A percentile compares a stretch with the other conserved stretches of the same genome.
Conservation (phyloP, 2,329 filamentous ascomycete species). For the Blastomyces emzantsi region DNA sequence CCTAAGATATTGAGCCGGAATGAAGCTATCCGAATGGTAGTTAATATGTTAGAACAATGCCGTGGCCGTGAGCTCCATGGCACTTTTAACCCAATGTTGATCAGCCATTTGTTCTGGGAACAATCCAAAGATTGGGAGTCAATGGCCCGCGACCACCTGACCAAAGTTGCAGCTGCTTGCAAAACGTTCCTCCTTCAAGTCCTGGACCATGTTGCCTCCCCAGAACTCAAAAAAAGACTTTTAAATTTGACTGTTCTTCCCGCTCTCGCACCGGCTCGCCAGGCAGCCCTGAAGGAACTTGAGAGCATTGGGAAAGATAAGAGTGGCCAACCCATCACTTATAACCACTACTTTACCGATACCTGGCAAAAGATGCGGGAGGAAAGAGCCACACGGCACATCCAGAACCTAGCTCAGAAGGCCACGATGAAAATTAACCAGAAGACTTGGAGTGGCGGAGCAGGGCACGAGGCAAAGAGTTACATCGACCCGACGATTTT, state of each 20-base stretch:
- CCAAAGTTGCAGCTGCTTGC: slow-evolving; percentile 3
- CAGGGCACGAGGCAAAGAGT: background rate
- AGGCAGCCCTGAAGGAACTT: slow-evolving; percentile 5
- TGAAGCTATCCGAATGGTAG: background rate
- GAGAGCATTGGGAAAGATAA: background rate
- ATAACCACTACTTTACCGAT: slow-evolving; percentile 6
- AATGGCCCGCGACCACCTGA: background rate
- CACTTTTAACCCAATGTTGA: slow-evolving; percentile 5
- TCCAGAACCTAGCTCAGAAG: background rate
- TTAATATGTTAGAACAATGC: background rate
- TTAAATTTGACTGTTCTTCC: background rate
- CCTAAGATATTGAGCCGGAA: background rate
- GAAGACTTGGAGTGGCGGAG: background rate
- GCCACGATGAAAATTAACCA: background rate
- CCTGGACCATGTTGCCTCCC: background rate
- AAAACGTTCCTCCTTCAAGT: background rate
- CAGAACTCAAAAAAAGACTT: background rate
- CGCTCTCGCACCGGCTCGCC: background rate
- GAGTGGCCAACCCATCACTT: background rate
- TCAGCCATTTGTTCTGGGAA: slow-evolving; percentile 6
- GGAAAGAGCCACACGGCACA: background rate
- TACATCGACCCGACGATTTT: background rate
- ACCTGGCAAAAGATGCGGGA: background rate
- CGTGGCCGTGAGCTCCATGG: slow-evolving; percentile 2
- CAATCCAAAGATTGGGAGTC: slow-evolving; percentile 4